Evolutionary conservation across 129 eudicot genomes (phyloP), one percentile per base, ranked within the genome.

Genomic region (Artemisia argyi): DNA sequence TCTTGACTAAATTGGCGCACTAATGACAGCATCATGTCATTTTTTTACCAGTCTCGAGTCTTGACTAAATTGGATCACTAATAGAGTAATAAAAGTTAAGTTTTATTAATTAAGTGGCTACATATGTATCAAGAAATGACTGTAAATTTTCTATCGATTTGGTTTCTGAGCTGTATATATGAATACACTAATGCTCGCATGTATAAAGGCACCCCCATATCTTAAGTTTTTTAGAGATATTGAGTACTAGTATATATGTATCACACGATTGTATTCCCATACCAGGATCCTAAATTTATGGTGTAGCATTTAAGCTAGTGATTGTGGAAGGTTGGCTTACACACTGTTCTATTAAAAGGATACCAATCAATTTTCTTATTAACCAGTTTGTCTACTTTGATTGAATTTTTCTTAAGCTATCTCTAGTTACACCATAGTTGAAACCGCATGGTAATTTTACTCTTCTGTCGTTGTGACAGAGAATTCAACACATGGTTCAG

Each of bases 251-350:
- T 30, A 30, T 30, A 3, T 30, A 30, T 47, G 22, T n/a, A 55
- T 48, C 55, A 16, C 42, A 58, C 58, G 55, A 56, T 7, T 19
- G 12, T 55, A 75, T 74, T 17, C 53, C 58, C 20, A 44, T 75
- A 56, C 30, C 47, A 17, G 1, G 46, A 57, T 24, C 57, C 65
- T 65, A 67, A 67, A 6, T 47, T 47, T 66, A 10, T 49, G 18
- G 4, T 44, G 39, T 11, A 14, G 12, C 66, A 55, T 44, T 56
- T 16, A 88, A 76, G 68, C 67, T 94, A 76, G 80, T 88, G 63
- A 80, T 90, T 71, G 75, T 85, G 35, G 35, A 30, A 3, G 35
- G 1, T 30, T 30, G 35, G 35, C 30, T 26, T 26, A 26, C 30
- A 26, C 30, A 26, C 30, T 26, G 30, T 26, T 26, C 30, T 26